These are phyloP conservation scores for Mycena belliarum DNA, from an alignment of 768 basidiomycete genomes.

Conservation along the genomic window DNA sequence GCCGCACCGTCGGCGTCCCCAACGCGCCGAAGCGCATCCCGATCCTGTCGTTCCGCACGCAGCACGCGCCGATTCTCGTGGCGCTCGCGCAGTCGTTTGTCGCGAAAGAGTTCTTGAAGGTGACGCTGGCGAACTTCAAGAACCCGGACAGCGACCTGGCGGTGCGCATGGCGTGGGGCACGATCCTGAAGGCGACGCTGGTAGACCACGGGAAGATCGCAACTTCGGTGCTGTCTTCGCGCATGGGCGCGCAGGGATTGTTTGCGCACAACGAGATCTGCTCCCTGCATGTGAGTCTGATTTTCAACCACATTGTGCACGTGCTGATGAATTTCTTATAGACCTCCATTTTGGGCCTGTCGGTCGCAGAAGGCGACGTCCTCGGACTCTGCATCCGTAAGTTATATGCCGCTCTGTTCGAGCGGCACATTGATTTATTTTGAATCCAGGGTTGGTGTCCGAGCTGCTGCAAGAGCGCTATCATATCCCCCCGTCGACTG, in stretches of 20 bases:
- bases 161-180: background rate
- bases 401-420: slow-evolving; percentile 8
- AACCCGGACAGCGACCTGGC: background rate
- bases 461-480: slow-evolving; percentile 29
- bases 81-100: slow-evolving; percentile 2
- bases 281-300: background rate
- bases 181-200: background rate
- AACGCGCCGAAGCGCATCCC: background rate
- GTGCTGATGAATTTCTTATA: background rate
- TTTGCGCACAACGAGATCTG: slow-evolving; percentile 3
- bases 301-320: background rate
- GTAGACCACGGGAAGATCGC: background rate
- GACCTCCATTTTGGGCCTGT: background rate
- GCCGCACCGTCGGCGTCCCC: background rate
- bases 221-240: background rate
- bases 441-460: slow-evolving; percentile 27
- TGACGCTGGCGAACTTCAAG: background rate
- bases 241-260: background rate
- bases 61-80: background rate
- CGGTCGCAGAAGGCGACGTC: slow-evolving; percentile 49
- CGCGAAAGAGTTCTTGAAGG: background rate
- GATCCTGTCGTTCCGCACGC: background rate
- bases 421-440: background rate
- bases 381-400: slow-evolving; percentile 41
- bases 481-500: slow-evolving; percentile 19